These are phyloP conservation scores for Colletotrichum lupini DNA, from an alignment of 2,329 filamentous ascomycete species.

Conservation along the genomic window DNA sequence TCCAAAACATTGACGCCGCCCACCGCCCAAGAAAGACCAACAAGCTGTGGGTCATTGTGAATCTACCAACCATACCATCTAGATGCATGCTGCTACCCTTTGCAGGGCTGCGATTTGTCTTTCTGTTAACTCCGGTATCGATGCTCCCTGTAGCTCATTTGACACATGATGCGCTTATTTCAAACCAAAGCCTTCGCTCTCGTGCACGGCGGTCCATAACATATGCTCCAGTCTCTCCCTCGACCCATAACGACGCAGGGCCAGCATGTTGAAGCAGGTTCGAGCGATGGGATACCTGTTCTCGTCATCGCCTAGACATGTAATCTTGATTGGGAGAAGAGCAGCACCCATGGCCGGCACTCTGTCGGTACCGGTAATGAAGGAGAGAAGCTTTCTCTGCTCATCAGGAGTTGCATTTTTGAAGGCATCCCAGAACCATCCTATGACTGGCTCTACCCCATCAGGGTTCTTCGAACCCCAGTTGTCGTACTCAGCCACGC, in stretches of 20 bases:
- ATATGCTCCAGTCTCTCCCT: constrained; percentile 75
- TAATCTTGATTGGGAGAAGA: constrained; percentile 80
- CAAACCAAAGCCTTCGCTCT: constrained; percentile 92
- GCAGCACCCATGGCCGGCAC: constrained; percentile 90
- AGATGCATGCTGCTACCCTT: constrained; percentile 11
- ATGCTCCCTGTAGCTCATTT: constrained; percentile 24
- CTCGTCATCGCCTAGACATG: constrained; percentile 79
- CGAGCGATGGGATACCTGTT: constrained; percentile 84
- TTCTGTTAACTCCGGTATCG: constrained; percentile 23
- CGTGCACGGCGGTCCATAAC: constrained; percentile 87
- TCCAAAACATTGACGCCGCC: constrained; percentile 14
- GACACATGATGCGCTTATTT: constrained; percentile 62
- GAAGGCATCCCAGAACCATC: constrained; percentile 93
- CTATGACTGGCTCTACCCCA: constrained; percentile 73
- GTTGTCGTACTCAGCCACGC: constrained; percentile 84
- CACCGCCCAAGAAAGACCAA: constrained; percentile 10
- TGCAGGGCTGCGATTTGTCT: background rate
- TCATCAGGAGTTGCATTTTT: constrained; percentile 70
- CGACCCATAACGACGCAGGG: constrained; percentile 77
- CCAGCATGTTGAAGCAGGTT: constrained; percentile 91
- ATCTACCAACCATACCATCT: background rate
- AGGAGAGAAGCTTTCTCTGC: constrained; percentile 83
- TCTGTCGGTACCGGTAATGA: constrained; percentile 90
- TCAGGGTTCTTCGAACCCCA: constrained; percentile 72
- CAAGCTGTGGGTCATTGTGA: background rate